phyloP scores from a whole-genome alignment of 2,329 filamentous ascomycete species.

The Huntiella moniliformis region DNA sequence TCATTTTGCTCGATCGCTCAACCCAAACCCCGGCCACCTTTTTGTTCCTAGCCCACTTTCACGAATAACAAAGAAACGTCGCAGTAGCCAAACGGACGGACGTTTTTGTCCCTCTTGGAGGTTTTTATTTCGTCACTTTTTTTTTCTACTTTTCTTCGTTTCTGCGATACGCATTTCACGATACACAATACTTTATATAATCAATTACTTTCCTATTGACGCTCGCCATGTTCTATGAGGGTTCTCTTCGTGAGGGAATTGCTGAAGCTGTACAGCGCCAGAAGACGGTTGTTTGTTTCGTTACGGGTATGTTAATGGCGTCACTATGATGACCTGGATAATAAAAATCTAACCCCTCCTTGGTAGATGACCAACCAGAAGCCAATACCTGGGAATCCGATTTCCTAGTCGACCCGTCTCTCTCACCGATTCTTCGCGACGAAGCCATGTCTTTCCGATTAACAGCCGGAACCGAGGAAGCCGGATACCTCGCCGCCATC shows the following conservation, averaged over 20 bases:
- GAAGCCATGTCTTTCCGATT: conserved; percentile 55
- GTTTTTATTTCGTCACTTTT: too few species aligned
- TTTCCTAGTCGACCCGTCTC: conserved; percentile 36
- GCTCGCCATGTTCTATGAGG: conserved; percentile 59
- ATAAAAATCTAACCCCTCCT: background rate
- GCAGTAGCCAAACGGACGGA: too few species aligned
- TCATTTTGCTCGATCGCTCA: too few species aligned
- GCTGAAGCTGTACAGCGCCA: conserved; percentile 51
- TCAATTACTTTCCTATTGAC: background rate
- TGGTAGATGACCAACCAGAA: conserved; percentile 46
- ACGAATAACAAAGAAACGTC: too few species aligned
- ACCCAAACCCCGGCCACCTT: too few species aligned
- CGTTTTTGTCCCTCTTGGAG: too few species aligned
- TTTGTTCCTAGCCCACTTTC: too few species aligned
- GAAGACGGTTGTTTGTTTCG: conserved; percentile 71
- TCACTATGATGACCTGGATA: background rate
- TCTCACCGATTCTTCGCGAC: conserved; percentile 37
- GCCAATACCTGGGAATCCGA: conserved; percentile 56
- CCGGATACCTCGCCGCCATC: conserved; percentile 62
- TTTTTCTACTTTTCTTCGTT: too few species aligned
- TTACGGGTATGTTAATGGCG: conserved; percentile 39
- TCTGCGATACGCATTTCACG: too few species aligned
- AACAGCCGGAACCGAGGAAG: conserved; percentile 56
- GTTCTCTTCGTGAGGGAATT: conserved; percentile 66
- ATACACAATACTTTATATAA: too few species aligned